A percentile compares a stretch with the other conserved stretches of the same genome.
phyloP scores from a whole-genome alignment of 345 rosid species.

The Turritis glabra region DNA sequence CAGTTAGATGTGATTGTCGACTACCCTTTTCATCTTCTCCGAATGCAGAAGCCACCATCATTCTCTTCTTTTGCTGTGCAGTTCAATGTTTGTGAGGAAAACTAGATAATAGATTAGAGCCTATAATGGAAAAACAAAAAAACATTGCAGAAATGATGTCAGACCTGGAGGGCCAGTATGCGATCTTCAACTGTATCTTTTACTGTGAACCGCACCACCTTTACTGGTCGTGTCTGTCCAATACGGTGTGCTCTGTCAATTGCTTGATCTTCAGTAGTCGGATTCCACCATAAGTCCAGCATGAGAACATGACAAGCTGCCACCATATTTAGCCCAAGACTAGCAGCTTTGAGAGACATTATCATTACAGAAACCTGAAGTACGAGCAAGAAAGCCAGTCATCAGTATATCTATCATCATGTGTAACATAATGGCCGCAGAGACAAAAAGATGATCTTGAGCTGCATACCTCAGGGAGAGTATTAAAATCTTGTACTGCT shows the following conservation, averaged over 20 bases:
- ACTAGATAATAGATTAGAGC: not conserved
- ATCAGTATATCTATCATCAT: not conserved
- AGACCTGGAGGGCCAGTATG: conserved; percentile 81
- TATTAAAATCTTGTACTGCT: conserved; percentile 94
- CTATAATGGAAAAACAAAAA: not conserved
- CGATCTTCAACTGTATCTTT: conserved; percentile 95
- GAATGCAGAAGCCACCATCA: conserved; percentile 90
- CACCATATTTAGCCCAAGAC: conserved; percentile 96
- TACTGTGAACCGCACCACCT: conserved; percentile 81
- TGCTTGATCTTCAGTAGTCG: conserved; percentile 96
- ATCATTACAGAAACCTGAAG: conserved; percentile 85
- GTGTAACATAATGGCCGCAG: not conserved
- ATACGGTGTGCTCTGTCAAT: conserved; percentile 97
- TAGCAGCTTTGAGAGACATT: conserved; percentile 97
- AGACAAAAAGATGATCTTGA: not conserved
- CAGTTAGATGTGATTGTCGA: conserved; percentile 72
- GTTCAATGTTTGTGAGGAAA: not conserved
- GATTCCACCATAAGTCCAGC: conserved; percentile 98
- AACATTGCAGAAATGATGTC: conserved; percentile 14
- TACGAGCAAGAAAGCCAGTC: not conserved
- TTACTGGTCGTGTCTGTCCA: conserved; percentile 90
- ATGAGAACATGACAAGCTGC: conserved; percentile 90
- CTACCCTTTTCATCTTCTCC: conserved; percentile 84
- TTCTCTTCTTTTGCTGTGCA: conserved; percentile 81
- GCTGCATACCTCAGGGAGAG: conserved; percentile 75